These are phyloP conservation scores for Saccharomyces hybrid DNA, from an alignment of 1,139 yeast genomes.

Conservation along the genomic window DNA sequence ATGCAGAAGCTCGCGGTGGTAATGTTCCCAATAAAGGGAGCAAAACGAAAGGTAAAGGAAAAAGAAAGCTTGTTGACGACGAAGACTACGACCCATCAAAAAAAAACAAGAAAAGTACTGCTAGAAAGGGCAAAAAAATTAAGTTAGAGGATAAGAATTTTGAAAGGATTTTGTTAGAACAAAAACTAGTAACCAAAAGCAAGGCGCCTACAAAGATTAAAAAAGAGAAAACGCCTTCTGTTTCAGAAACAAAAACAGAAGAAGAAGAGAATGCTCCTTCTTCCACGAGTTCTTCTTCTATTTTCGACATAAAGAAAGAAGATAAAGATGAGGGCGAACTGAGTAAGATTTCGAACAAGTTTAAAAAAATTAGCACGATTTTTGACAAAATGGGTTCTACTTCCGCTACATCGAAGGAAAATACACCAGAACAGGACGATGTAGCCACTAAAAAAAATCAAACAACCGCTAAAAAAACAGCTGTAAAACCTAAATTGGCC, in stretches of 20 bases:
- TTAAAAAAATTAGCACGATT: conserved; percentile 23
- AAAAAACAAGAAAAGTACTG: conserved; percentile 19
- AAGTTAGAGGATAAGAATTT: conserved; percentile 26
- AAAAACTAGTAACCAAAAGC: conserved; percentile 19
- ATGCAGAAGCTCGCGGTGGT: conserved; percentile 37
- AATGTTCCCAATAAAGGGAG: conserved; percentile 19
- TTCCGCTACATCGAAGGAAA: conserved; percentile 6
- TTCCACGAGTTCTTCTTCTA: conserved; percentile 12
- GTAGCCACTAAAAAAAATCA: neutral
- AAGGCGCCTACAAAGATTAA: conserved; percentile 23
- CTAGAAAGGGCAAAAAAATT: conserved; percentile 13
- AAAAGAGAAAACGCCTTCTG: conserved; percentile 15
- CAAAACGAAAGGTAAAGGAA: conserved; percentile 28
- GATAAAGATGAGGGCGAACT: conserved; percentile 20
- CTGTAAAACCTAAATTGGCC: neutral
- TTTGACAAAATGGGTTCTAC: conserved; percentile 19
- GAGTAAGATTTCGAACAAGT: conserved; percentile 26
- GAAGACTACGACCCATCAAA: conserved; percentile 28
- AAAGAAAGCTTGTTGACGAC: conserved; percentile 26
- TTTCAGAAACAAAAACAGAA: conserved; percentile 4
- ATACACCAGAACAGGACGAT: conserved; percentile 2
- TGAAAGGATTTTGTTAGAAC: conserved; percentile 27
- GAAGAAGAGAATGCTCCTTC: conserved; percentile 3
- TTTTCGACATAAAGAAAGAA: conserved; percentile 16
- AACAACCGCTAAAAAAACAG: conserved; percentile 5